Evolutionary conservation across 371 early-diverging fungal genomes (phyloP).

Genomic region (Mortierella sp.): DNA sequence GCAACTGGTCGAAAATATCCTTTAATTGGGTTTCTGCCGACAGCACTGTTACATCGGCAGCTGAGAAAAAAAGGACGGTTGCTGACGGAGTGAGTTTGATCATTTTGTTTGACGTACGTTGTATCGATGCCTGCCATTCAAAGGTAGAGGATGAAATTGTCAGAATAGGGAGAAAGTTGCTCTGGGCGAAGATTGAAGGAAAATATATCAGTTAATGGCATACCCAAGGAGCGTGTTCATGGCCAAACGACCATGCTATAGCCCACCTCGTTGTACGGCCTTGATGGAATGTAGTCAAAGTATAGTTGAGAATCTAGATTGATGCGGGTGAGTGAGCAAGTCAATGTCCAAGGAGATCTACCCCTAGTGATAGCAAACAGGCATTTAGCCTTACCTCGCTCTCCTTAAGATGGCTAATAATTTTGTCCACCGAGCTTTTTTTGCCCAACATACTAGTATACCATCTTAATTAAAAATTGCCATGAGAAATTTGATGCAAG

Average conservation of each 20-base stretch:
- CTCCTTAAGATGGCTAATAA: constrained; percentile 24
- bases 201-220: background rate
- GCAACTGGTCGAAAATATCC: constrained; percentile 10
- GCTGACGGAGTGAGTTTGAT: constrained; percentile 32
- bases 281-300: constrained; percentile 45
- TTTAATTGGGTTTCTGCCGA: background rate
- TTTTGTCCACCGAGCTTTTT: constrained; percentile 26
- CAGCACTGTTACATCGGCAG: background rate
- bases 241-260: constrained; percentile 46
- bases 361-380: background rate
- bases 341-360: background rate
- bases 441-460: constrained; percentile 56
- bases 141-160: background rate
- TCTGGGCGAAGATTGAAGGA: background rate
- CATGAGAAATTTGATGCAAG: background rate
- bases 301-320: constrained; percentile 40
- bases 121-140: constrained; percentile 22
- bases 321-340: background rate
- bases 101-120: constrained; percentile 31
- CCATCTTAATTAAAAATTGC: constrained; percentile 24
- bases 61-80: constrained; percentile 23
- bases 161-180: background rate
- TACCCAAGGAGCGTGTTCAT: constrained; percentile 36
- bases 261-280: constrained; percentile 46
- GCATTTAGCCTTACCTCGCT: constrained; percentile 19